Evolutionary conservation across 768 basidiomycete species (phyloP).

Genomic region (Collybiopsis confluens): DNA sequence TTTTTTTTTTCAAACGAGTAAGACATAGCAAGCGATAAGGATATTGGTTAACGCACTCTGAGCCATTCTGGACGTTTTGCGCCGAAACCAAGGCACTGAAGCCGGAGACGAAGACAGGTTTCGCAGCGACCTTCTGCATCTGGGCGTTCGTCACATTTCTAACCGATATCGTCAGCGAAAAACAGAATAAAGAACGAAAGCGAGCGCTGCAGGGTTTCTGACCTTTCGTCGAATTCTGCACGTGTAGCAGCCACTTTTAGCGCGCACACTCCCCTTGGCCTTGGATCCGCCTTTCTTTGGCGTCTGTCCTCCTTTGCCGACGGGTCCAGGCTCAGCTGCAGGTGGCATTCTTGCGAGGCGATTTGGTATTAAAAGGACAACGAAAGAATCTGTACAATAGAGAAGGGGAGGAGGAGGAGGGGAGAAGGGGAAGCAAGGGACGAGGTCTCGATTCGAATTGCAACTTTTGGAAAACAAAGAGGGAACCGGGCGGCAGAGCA

Average conservation of each 20-base stretch:
- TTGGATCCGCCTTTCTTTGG: slow-evolving; percentile 54
- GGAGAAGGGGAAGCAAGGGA: slow-evolving; percentile 22
- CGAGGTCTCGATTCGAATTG: slow-evolving; percentile 3
- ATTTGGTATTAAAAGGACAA: slow-evolving; percentile 12
- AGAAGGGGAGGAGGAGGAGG: slow-evolving; percentile 1
- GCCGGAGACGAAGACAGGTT: slow-evolving; percentile 73
- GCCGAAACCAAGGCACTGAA: slow-evolving; percentile 86
- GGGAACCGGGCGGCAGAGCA: background rate
- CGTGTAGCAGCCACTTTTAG: slow-evolving; percentile 87
- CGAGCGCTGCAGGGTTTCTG: slow-evolving; percentile 7
- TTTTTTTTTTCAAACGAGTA: too few relatives aligned
- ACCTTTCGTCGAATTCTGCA: slow-evolving; percentile 87
- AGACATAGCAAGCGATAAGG: slow-evolving; percentile 13
- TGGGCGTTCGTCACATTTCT: slow-evolving; percentile 85
- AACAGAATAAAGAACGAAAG: slow-evolving; percentile 15
- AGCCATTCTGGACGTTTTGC: slow-evolving; percentile 84
- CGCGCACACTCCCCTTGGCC: slow-evolving; percentile 76
- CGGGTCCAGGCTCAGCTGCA: slow-evolving; percentile 19
- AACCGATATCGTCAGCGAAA: slow-evolving; percentile 14
- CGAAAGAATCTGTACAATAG: slow-evolving; percentile 16
- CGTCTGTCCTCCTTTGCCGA: slow-evolving; percentile 26
- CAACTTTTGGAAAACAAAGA: background rate
- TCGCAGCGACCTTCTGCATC: slow-evolving; percentile 59
- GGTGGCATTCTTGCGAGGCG: slow-evolving; percentile 29
- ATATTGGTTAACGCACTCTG: slow-evolving; percentile 47